Evolutionary conservation across 192 early-diverging fungal species (phyloP), one percentile per base, ranked within the genome.

Genomic region (Allomyces javanicus): DNA sequence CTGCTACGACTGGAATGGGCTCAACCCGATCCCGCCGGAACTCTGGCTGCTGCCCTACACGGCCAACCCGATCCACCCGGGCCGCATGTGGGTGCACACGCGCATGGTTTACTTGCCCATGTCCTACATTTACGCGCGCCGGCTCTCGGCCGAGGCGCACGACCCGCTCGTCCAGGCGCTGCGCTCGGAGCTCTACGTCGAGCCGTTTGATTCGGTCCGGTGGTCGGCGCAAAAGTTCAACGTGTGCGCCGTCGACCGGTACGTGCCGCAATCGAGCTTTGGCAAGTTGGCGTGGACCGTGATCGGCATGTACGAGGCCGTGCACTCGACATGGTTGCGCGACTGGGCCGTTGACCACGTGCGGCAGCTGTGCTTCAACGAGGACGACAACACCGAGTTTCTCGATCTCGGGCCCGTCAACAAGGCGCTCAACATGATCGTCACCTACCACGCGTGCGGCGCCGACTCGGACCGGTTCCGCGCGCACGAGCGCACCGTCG

Each of bases 11-110:
- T 99, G 89, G 86, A 86, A 91, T 67, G 96, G 96, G 12, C 84
- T 94, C 77, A 97, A 97, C 70, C 91, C 94, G 61, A 77, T 99
- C 50, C 93, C 93, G 7, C 90, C 94, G 7, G 96, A 99, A 75
- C 82, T 96, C 12, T 91, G 87, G 76, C 72, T 91, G 17, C 72
- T 99, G 10, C 96, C 96, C 1, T 69, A 92, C 44, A 25, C 74
- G 7, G 25, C 91, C 22, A 40, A 40, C 7, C 94, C 96, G 23
- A 65, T 99, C 25, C 87, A 90, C 58, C 89, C 96, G 9, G 91
- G 87, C 26, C 81, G 87, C 45, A 91, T 87, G 87, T 99, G 96
- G 96, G 84, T 88, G 61, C 96, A 99, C 72, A 89, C 89, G 11
- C 85, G 96, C 22, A 76, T 81, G 62, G 93, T 97, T 12, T 96